phyloP scores from a whole-genome alignment of 164 flowering plant species.

The Vitis amurensis region DNA sequence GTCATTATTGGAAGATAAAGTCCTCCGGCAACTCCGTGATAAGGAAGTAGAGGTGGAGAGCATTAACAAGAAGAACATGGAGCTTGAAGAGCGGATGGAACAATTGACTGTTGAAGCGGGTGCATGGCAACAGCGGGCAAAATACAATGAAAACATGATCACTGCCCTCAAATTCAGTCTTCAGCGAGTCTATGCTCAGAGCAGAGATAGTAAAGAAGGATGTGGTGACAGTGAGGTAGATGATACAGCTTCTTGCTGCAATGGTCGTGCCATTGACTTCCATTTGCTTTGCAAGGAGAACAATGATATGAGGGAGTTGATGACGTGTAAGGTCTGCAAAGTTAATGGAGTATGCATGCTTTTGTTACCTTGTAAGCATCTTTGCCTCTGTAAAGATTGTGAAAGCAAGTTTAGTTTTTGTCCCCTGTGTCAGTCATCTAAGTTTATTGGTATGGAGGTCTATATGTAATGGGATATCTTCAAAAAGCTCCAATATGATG shows the following conservation, averaged over 20 bases:
- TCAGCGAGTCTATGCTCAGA: slow-evolving; percentile 66
- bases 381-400: slow-evolving; percentile 85
- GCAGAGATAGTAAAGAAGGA: slow-evolving; percentile 76
- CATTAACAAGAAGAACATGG: slow-evolving; percentile 65
- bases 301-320: slow-evolving; percentile 46
- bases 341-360: slow-evolving; percentile 74
- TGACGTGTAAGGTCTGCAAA: slow-evolving; percentile 78
- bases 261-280: slow-evolving; percentile 58
- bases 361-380: slow-evolving; percentile 88
- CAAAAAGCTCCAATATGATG: slow-evolving; percentile 18
- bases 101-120: slow-evolving; percentile 58
- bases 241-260: slow-evolving; percentile 85
- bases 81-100: slow-evolving; percentile 64
- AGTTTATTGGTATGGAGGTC: slow-evolving; percentile 70
- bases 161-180: slow-evolving; percentile 61
- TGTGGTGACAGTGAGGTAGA: slow-evolving; percentile 88
- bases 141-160: slow-evolving; percentile 66
- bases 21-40: slow-evolving; percentile 63
- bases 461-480: slow-evolving; percentile 45
- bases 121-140: slow-evolving; percentile 79
- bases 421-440: slow-evolving; percentile 75
- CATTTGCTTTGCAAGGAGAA: slow-evolving; percentile 51
- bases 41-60: slow-evolving; percentile 68
- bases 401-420: slow-evolving; percentile 74
- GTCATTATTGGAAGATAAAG: slow-evolving; percentile 55